phyloP scores from a whole-genome alignment of 106 monocot species.

The Amphibolis antarctica region DNA sequence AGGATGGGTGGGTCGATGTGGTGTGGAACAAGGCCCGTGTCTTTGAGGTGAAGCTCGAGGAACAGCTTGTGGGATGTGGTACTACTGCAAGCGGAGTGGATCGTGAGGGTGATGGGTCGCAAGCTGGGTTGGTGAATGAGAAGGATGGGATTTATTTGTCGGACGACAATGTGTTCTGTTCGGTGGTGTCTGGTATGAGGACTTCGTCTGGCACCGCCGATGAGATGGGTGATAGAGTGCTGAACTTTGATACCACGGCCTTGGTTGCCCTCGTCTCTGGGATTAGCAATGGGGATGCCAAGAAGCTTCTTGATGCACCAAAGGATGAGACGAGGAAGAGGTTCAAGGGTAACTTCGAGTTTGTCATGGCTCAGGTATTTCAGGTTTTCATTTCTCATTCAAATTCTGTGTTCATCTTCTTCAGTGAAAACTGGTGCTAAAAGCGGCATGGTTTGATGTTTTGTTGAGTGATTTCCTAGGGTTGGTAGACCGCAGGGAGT shows the following conservation, averaged over 20 bases:
- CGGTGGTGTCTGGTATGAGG: constrained; percentile 26
- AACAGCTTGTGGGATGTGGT: neutral
- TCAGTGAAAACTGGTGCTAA: too few relatives aligned
- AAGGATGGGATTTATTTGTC: constrained; percentile 2
- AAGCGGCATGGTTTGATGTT: too few relatives aligned
- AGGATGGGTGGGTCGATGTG: constrained; percentile 44
- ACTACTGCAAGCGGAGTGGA: too few relatives aligned
- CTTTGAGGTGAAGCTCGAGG: constrained; percentile 36
- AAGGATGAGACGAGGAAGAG: constrained; percentile 33
- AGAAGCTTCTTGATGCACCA: constrained; percentile 24
- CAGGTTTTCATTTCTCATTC: too few relatives aligned
- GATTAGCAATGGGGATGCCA: constrained; percentile 71
- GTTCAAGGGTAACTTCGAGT: constrained; percentile 83
- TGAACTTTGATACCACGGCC: constrained; percentile 95
- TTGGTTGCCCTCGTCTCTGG: constrained; percentile 86
- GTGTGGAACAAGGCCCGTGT: constrained; percentile 8
- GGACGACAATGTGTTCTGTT: constrained; percentile 21
- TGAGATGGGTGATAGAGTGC: constrained; percentile 9
- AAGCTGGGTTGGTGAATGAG: neutral
- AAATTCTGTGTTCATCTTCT: too few relatives aligned
- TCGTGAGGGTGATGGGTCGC: neutral
- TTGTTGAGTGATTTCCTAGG: too few relatives aligned
- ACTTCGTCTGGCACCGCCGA: neutral
- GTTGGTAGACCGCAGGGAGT: too few relatives aligned
- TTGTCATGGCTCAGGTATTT: constrained; percentile 81